Conservation (phyloP, 331 rosid species). For the Telfairia occidentalis region DNA sequence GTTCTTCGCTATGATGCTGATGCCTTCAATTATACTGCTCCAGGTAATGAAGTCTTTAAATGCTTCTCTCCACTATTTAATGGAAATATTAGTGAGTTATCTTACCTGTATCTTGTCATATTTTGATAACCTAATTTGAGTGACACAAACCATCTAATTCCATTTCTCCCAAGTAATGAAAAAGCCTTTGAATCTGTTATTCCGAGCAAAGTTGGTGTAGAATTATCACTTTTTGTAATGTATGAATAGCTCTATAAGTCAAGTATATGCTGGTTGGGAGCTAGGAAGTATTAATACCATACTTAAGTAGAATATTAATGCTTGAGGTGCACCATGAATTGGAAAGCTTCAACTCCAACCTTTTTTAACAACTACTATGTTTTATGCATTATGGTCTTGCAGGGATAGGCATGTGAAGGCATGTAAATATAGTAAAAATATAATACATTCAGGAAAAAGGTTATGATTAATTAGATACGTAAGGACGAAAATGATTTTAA, state of each 20-base stretch:
- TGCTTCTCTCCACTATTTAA: constrained; percentile 11
- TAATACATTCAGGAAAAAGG: neutral
- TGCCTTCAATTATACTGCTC: constrained; percentile 52
- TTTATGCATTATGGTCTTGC: neutral
- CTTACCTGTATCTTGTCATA: neutral
- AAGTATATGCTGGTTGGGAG: neutral
- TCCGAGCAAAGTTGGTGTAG: neutral
- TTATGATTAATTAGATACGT: neutral
- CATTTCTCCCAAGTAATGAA: constrained; percentile 1
- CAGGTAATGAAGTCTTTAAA: constrained; percentile 70
- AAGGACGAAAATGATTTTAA: neutral
- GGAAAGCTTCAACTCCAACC: neutral
- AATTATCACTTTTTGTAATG: neutral
- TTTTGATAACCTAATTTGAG: neutral
- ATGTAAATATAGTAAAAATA: neutral
- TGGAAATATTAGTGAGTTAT: neutral
- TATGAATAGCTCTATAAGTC: neutral
- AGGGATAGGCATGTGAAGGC: neutral
- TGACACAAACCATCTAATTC: neutral
- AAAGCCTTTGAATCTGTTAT: neutral
- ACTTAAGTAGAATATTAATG: neutral
- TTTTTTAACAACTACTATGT: neutral
- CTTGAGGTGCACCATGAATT: neutral
- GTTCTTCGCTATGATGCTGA: constrained; percentile 64
- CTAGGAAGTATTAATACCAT: neutral